phyloP scores from a whole-genome alignment of 2,329 filamentous ascomycete genomes.

The Botrytis fragariae region DNA sequence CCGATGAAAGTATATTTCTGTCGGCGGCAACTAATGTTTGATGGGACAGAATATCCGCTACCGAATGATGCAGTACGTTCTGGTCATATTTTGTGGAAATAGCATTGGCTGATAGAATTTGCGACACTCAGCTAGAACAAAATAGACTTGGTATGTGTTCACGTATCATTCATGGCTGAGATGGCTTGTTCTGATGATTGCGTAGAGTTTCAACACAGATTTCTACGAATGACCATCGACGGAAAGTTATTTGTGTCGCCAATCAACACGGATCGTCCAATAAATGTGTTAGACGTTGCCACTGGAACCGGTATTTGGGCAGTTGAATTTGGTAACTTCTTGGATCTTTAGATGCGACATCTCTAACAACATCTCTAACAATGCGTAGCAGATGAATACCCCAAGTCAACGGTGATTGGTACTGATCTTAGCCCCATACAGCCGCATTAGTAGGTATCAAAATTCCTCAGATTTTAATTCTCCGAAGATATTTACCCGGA shows the following conservation, averaged over 20 bases:
- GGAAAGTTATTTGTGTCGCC: slow-evolving; percentile 17
- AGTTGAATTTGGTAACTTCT: slow-evolving; percentile 24
- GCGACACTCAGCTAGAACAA: not conserved
- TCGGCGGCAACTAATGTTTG: not conserved
- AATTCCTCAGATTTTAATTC: not conserved
- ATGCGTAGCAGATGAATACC: slow-evolving; percentile 34
- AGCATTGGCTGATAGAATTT: not conserved
- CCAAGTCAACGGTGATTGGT: slow-evolving; percentile 29
- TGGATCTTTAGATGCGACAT: slow-evolving; percentile 17
- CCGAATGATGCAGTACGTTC: slow-evolving; percentile 14
- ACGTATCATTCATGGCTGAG: not conserved
- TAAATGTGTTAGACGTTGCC: slow-evolving; percentile 16
- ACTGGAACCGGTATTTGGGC: slow-evolving; percentile 19
- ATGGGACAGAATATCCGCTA: slow-evolving; percentile 14
- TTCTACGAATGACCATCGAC: slow-evolving; percentile 15
- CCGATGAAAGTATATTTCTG: not conserved
- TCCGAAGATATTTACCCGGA: not conserved
- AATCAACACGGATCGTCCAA: not conserved
- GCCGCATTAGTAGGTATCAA: slow-evolving; percentile 26
- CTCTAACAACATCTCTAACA: not conserved
- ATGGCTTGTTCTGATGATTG: not conserved
- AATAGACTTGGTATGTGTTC: slow-evolving; percentile 6
- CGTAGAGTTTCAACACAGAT: slow-evolving; percentile 14
- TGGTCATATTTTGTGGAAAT: not conserved
- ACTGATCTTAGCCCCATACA: slow-evolving; percentile 34